Conservation (phyloP, 345 rosid genomes). For the Erysimum cheiranthoides region DNA sequence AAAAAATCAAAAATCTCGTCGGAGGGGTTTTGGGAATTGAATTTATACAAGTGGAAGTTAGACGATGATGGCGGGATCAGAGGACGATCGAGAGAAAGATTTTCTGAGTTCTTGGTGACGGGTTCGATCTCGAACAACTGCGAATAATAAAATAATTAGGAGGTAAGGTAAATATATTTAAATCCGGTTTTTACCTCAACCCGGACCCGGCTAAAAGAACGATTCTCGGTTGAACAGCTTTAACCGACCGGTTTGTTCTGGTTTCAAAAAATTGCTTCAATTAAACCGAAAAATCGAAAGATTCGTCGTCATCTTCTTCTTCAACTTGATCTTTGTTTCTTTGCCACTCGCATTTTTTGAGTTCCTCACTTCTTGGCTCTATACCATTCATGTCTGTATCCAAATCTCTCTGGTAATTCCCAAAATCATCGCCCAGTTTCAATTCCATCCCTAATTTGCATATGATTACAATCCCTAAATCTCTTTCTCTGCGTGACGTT, state of each 20-base stretch:
- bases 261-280: too few relatives aligned
- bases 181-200: too few relatives aligned
- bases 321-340: conserved; percentile 29
- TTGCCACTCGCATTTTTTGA: background rate
- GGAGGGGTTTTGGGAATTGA: conserved; percentile 5
- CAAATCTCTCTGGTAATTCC: conserved; percentile 25
- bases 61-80: conserved; percentile 34
- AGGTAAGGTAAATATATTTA: background rate
- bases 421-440: background rate
- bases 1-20: background rate
- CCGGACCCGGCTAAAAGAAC: too few relatives aligned
- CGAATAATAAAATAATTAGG: conserved; percentile 19
- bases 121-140: conserved; percentile 31
- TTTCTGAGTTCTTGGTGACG: conserved; percentile 37
- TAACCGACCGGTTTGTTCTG: too few relatives aligned
- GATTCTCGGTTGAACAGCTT: too few relatives aligned
- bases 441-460: background rate
- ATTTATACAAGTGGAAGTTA: conserved; percentile 6
- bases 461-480: background rate
- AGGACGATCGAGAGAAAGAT: conserved; percentile 12
- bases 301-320: conserved; percentile 5
- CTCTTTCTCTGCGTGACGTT: background rate
- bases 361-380: conserved; percentile 26
- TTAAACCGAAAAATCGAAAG: background rate
- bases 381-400: conserved; percentile 18